Base-by-base conservation (phyloP, 1,284 basidiomycete species). In the Pyrrhoderma lamaoense region DNA sequence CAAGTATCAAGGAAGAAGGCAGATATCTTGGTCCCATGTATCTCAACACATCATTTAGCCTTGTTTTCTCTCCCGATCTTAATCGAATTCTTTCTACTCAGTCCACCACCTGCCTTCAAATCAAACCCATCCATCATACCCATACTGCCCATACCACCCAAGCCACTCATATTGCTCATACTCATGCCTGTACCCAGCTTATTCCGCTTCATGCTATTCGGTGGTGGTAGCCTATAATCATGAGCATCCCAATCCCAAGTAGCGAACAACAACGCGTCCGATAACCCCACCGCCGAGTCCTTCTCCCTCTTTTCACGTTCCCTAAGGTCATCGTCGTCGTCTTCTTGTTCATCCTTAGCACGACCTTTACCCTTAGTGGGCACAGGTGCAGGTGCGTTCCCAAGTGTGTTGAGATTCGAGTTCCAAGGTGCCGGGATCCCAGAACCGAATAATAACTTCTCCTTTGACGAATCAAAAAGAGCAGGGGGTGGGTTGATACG, bases 171-270 rank as follows among this genome's bases (percentile, higher is more conserved):
- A n/a, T n/a, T n/a, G n/a, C n/a, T n/a, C n/a, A n/a, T n/a, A 40
- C 18, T 40, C 11, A 51, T 27, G 34, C 19, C 45, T 11, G 43
- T 34, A 25, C 45, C 9, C 18, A 45, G 25, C 11, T 45, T 38
- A 13, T 19, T 25, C 9, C 60, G 46, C 64, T 56, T 55, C 50
- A 66, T 63, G 3, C 59, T 54, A 22, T 5, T 16, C 7, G 60
- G 55, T 40, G 80, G 59, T n/a, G 77, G 70, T n/a, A 76, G 71
- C 51, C 70, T 70, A 62, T 71, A 82, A 55, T 76, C 77, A 66
- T 85, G 86, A 42, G 66, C 62, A 59, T 89, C 85, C 56, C 77
- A 83, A 50, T 85, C 81, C 85, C 85, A 89, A 18, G 85, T 88
- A 43, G 83, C 80, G 60, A 72, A 85, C 53, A 86, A 62, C 45